A percentile compares a stretch with the other conserved stretches of the same genome.
phyloP scores from a whole-genome alignment of 768 basidiomycete species.

The Royoungia palumana region DNA sequence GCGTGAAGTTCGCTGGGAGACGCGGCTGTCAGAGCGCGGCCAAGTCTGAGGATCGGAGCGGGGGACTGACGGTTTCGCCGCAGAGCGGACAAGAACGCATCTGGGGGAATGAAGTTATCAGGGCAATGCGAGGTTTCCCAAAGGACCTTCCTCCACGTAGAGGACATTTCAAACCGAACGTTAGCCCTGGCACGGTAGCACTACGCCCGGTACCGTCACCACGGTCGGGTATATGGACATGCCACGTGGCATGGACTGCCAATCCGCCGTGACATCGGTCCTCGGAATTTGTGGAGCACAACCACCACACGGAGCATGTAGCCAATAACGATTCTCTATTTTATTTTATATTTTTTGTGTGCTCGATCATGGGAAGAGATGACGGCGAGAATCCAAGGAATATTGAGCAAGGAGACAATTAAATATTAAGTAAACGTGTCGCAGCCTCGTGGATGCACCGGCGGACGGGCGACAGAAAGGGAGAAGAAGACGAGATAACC shows the following conservation, averaged over 20 bases:
- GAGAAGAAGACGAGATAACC: slow-evolving; percentile 25
- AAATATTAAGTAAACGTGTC: slow-evolving; percentile 34
- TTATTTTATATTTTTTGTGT: too few species aligned
- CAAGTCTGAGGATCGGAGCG: slow-evolving; percentile 7
- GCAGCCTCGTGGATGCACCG: slow-evolving; percentile 29
- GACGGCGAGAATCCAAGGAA: slow-evolving; percentile 8
- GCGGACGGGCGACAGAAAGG: slow-evolving; percentile 15
- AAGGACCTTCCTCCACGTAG: slow-evolving; percentile 67
- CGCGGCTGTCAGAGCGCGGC: slow-evolving; percentile 7
- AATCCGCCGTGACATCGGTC: too few species aligned
- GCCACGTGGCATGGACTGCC: too few species aligned
- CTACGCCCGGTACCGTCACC: too few species aligned
- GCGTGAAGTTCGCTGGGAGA: slow-evolving; percentile 68
- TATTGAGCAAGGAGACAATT: slow-evolving; percentile 11
- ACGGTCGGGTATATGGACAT: too few species aligned
- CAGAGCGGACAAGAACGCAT: slow-evolving; percentile 73
- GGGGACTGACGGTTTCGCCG: slow-evolving; percentile 66
- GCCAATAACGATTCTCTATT: too few species aligned
- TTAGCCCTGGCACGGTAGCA: too few species aligned
- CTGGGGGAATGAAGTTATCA: slow-evolving; percentile 81
- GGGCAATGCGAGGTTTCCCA: slow-evolving; percentile 75
- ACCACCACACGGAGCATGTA: too few species aligned
- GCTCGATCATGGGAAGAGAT: slow-evolving; percentile 27
- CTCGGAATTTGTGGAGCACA: too few species aligned
- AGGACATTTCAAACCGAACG: slow-evolving; percentile 12